Evolutionary conservation across 1,284 basidiomycete genomes (phyloP).

Genomic region (Mycosarcoma maydis): DNA sequence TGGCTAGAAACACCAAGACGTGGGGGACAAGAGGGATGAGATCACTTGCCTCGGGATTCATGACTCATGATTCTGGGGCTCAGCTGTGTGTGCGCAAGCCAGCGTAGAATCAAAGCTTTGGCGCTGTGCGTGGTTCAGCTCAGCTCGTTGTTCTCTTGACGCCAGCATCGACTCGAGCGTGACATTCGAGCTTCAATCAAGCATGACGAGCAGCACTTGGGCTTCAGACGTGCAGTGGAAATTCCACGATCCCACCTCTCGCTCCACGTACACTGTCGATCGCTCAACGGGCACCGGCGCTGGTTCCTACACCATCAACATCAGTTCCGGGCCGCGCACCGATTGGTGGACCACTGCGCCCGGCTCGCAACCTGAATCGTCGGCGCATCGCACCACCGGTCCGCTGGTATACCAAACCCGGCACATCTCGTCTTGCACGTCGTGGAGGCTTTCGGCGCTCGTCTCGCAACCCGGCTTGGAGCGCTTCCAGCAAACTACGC

Average conservation of each 20-base stretch:
- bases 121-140: too few species aligned
- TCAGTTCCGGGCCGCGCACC: conserved; percentile 17
- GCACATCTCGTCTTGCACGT: neutral
- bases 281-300: neutral
- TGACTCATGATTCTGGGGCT: too few species aligned
- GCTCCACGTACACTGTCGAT: conserved; percentile 12
- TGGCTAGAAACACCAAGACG: too few species aligned
- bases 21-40: too few species aligned
- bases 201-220: neutral
- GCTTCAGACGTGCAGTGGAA: conserved; percentile 9
- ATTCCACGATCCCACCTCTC: conserved; percentile 28
- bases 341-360: conserved; percentile 41
- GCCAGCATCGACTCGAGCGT: neutral
- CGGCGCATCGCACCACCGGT: conserved; percentile 25
- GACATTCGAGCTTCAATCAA: neutral
- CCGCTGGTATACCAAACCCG: conserved; percentile 17
- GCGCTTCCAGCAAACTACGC: conserved; percentile 37
- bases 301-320: neutral
- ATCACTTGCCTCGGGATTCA: too few species aligned
- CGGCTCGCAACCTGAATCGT: conserved; percentile 22
- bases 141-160: too few species aligned
- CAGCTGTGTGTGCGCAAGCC: too few species aligned
- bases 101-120: too few species aligned
- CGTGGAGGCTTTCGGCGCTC: conserved; percentile 16
- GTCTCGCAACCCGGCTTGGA: conserved; percentile 19